Evolutionary conservation across 768 basidiomycete species (phyloP).

Genomic region (Clitopilus hobsonii): DNA sequence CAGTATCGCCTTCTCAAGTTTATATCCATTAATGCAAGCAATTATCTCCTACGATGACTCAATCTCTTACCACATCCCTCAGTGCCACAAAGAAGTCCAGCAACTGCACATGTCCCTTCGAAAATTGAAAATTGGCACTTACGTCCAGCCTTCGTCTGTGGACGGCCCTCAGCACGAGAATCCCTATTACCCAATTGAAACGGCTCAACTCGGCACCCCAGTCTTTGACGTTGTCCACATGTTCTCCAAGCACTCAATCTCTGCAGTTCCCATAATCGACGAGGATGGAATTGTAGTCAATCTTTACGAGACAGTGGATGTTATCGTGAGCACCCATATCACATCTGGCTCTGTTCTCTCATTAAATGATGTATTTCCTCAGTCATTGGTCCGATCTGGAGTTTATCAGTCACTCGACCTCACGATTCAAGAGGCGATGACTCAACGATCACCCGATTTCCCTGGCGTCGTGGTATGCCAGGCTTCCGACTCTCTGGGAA

Average conservation of each 20-base stretch:
- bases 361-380: no score
- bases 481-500: constrained; percentile 85
- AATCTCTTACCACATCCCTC: background rate
- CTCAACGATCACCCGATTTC: constrained; percentile 90
- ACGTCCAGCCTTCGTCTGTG: constrained; percentile 55
- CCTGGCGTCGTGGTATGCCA: constrained; percentile 96
- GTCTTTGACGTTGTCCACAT: constrained; percentile 99
- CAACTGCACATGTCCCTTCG: constrained; percentile 77
- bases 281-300: constrained; percentile 91
- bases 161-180: constrained; percentile 51
- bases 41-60: constrained; percentile 7
- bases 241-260: constrained; percentile 94
- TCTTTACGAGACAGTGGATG: constrained; percentile 97
- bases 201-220: constrained; percentile 84
- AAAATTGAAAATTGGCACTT: constrained; percentile 90
- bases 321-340: no score
- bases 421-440: constrained; percentile 88
- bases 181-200: constrained; percentile 87
- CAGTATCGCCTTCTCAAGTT: constrained; percentile 98
- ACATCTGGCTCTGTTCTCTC: no score
- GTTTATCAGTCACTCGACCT: constrained; percentile 96
- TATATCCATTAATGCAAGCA: constrained; percentile 89
- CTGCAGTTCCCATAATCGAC: constrained; percentile 95
- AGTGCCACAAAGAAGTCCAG: constrained; percentile 86
- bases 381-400: constrained; percentile 93